phyloP scores from a whole-genome alignment of 306 rosid genomes.

The Parietaria judaica region DNA sequence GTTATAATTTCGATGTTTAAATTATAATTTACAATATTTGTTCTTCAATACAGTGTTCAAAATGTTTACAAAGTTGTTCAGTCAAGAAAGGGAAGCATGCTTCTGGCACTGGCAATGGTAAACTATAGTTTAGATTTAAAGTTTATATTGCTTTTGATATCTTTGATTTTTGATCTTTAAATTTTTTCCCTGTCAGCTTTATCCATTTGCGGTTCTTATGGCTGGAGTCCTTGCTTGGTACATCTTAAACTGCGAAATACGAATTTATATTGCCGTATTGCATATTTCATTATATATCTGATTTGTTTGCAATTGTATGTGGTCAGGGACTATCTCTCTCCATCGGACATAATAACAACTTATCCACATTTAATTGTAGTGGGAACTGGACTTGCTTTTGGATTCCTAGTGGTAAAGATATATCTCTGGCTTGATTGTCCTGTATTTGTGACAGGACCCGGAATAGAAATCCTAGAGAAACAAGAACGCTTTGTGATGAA shows the following conservation, averaged over 20 bases:
- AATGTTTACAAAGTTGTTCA: constrained; percentile 79
- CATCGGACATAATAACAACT: constrained; percentile 54
- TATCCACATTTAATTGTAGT: constrained; percentile 71
- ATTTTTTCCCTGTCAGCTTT: constrained; percentile 43
- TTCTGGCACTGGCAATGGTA: constrained; percentile 89
- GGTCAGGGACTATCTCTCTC: constrained; percentile 81
- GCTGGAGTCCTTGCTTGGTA: constrained; percentile 84
- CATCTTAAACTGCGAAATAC: constrained; percentile 14
- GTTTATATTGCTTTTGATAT: constrained; percentile 1
- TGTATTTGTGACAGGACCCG: neutral
- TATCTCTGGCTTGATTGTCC: neutral
- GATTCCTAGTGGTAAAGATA: constrained; percentile 69
- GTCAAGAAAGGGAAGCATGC: constrained; percentile 67
- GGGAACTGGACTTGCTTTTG: constrained; percentile 91
- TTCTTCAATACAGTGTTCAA: constrained; percentile 52
- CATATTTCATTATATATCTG: neutral
- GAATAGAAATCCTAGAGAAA: too few relatives aligned
- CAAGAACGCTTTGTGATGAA: too few relatives aligned
- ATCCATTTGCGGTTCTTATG: constrained; percentile 63
- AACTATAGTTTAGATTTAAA: neutral
- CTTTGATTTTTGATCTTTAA: constrained; percentile 2
- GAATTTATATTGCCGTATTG: neutral
- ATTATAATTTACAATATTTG: constrained; percentile 1
- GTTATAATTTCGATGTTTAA: too few relatives aligned
- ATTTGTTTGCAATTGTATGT: constrained; percentile 10